Base-by-base conservation (phyloP, 192 early-diverging fungal species). In the Spinellus fusiger region DNA sequence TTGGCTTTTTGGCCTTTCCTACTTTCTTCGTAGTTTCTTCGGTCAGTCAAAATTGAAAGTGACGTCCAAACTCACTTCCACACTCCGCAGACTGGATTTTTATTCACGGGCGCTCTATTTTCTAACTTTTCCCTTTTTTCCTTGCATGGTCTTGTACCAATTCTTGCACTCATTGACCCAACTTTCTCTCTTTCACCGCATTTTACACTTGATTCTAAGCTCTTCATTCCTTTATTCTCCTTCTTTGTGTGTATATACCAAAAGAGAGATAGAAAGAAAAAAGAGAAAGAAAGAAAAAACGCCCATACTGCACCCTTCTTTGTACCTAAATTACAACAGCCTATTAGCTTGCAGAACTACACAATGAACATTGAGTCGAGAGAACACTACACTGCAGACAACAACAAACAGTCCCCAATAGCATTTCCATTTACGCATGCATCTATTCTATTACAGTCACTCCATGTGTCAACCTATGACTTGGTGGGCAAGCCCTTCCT, bases 381-480 rank as follows among this genome's bases (percentile, higher is more conserved):
- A 44, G 40, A 44, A 44, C 40, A 5, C n/a, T n/a, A n/a, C n/a
- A n/a, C n/a, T n/a, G 18, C 40, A 44, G 4, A 44, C 40, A 44
- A 18, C 13, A 2, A 3, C 40, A 44, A 59, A 25, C 29, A n/a
- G 48, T 47, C 46, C 26, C 57, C 46, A 28, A 59, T 7, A 49
- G n/a, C 25, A 49, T 31, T 27, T 5, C 23, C 29, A 29, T 29
- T 48, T 20, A 26, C 62, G 40, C 54, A 55, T 28, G 37, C 51
- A 4, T 54, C 49, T 10, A 25, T 34, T 23, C 29, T 32, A 48
- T 34, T 64, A 33, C 59, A 59, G 27, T 49, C 52, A 5, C 49
- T 67, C 13, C 64, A 69, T 28, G 48, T 28, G 31, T 22, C 52
- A 16, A 69, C 68, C 1, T 69, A 62, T 33, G 49, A 61, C 9